Conservation (phyloP, 257 asterid genomes). For the Penstemon newberryi region DNA sequence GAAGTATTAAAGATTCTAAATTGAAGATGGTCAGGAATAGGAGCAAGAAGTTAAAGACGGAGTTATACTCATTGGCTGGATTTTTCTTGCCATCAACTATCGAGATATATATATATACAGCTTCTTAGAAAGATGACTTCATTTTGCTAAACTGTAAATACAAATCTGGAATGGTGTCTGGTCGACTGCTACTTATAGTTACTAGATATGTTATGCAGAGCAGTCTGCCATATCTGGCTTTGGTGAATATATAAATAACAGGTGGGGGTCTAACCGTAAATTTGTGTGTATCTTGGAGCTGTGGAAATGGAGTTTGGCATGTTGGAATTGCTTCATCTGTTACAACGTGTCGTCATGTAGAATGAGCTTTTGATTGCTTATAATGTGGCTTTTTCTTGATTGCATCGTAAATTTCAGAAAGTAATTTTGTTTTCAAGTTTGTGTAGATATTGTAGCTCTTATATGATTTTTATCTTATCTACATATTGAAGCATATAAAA, state of each 20-base stretch:
- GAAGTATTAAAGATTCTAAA: conserved; percentile 29
- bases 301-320: conserved; percentile 27
- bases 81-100: conserved; percentile 48
- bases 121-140: conserved; percentile 38
- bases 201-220: conserved; percentile 27
- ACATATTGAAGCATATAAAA: no score
- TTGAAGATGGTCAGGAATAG: conserved; percentile 31
- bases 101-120: conserved; percentile 27
- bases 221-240: conserved; percentile 27
- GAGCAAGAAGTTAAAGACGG: conserved; percentile 33
- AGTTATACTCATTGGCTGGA: conserved; percentile 44
- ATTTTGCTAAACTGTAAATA: conserved; percentile 61
- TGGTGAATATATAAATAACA: conserved; percentile 26
- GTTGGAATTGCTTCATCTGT: conserved; percentile 3
- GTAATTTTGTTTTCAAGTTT: no score
- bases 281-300: conserved; percentile 31
- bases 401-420: no score
- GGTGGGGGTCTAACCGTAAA: conserved; percentile 29
- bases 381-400: not conserved
- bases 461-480: no score
- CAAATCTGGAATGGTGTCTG: conserved; percentile 45
- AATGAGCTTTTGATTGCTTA: not conserved
- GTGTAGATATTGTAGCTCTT: no score
- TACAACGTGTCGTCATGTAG: no score
- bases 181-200: conserved; percentile 37